Percentiles rank a stretch among this genome's conserved stretches.
Conservation (phyloP, 768 basidiomycete species). For the Pleurotus cornucopiae region DNA sequence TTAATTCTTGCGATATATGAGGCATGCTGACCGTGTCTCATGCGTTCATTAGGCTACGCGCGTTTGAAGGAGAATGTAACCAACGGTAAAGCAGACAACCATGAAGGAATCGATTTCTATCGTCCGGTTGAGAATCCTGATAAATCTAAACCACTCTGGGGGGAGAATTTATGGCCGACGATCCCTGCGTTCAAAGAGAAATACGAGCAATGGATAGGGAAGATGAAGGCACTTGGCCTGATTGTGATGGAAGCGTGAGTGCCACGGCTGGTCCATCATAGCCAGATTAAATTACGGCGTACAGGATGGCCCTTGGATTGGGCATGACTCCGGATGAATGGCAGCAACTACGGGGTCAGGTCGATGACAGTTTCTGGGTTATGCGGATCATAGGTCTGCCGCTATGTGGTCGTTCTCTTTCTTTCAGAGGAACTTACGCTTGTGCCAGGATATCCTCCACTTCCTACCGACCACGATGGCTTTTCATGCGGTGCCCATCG, state of each 20-base stretch:
- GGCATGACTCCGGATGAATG: conserved; percentile 72
- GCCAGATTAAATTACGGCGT: too few species aligned
- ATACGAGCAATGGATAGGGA: conserved; percentile 74
- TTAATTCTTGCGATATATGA: conserved; percentile 22
- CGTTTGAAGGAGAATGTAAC: conserved; percentile 83
- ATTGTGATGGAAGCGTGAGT: conserved; percentile 84
- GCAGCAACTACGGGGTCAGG: conserved; percentile 57
- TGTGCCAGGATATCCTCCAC: conserved; percentile 73
- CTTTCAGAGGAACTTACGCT: too few species aligned
- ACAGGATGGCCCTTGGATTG: conserved; percentile 78
- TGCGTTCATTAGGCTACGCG: conserved; percentile 61
- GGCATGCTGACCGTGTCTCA: neutral
- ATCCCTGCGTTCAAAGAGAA: conserved; percentile 54
- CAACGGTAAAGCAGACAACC: conserved; percentile 77
- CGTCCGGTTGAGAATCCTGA: conserved; percentile 67
- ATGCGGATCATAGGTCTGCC: conserved; percentile 74
- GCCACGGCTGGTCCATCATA: neutral
- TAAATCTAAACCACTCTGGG: conserved; percentile 69
- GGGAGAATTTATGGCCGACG: conserved; percentile 84
- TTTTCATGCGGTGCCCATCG: conserved; percentile 90
- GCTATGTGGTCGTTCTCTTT: too few species aligned
- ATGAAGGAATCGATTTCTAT: conserved; percentile 84
- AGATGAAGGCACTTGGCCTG: conserved; percentile 81
- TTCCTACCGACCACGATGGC: conserved; percentile 75
- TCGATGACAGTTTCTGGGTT: conserved; percentile 87